Evolutionary conservation across 805 yeast species (phyloP).

Genomic region (Nakazawaea siamensis): DNA sequence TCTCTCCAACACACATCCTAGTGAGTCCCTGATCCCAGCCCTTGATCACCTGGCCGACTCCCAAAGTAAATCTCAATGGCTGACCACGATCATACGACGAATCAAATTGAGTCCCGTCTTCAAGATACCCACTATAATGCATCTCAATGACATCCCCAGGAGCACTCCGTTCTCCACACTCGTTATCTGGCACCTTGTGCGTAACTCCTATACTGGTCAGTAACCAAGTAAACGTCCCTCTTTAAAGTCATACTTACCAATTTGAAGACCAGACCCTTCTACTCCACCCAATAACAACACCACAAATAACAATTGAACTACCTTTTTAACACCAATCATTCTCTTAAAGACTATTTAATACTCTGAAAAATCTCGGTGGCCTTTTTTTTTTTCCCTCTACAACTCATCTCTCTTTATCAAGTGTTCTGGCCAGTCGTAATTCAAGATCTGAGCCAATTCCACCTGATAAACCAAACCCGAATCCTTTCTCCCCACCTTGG

Average conservation of each 20-base stretch:
- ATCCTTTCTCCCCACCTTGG: conserved; percentile 54
- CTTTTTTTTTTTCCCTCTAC: no score
- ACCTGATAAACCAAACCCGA: conserved; percentile 63
- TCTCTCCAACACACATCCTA: conserved; percentile 80
- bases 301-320: no score
- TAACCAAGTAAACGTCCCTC: no score
- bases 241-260: no score
- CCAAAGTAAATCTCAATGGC: conserved; percentile 70
- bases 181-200: conserved; percentile 36
- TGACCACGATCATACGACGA: conserved; percentile 53
- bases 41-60: conserved; percentile 69
- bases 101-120: conserved; percentile 69
- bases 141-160: conserved; percentile 65
- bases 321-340: no score
- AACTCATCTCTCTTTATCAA: conserved; percentile 1
- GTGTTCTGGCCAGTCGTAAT: conserved; percentile 11
- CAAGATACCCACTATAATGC: conserved; percentile 70
- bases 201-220: conserved; percentile 23
- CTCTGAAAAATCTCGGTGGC: no score
- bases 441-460: conserved; percentile 51
- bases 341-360: no score
- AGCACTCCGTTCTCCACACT: conserved; percentile 50
- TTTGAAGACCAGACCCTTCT: no score
- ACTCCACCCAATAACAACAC: no score
- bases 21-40: conserved; percentile 88